phyloP scores from a whole-genome alignment of 345 rosid genomes.

The Brassica nigra region DNA sequence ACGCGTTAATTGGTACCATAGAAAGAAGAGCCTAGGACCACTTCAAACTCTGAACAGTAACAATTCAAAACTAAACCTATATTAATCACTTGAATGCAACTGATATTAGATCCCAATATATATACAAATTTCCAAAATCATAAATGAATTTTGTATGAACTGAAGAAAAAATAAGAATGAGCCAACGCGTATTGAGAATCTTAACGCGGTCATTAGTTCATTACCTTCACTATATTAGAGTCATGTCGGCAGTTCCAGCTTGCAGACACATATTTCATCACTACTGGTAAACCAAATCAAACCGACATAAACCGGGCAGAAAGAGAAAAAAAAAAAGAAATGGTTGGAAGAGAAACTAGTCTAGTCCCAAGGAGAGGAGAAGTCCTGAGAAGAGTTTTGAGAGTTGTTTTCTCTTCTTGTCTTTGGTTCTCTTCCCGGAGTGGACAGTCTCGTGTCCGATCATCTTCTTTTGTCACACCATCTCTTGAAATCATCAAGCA shows the following conservation, averaged over 20 bases:
- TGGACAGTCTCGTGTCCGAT: slow-evolving; percentile 4
- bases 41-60: slow-evolving; percentile 36
- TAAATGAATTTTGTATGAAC: background rate
- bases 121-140: slow-evolving; percentile 3
- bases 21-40: slow-evolving; percentile 34
- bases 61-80: slow-evolving; percentile 17
- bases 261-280: slow-evolving; percentile 22
- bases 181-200: slow-evolving; percentile 32
- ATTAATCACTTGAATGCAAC: slow-evolving; percentile 4
- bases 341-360: slow-evolving; percentile 34
- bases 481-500: slow-evolving; percentile 35
- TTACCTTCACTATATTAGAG: slow-evolving; percentile 27
- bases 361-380: slow-evolving; percentile 53
- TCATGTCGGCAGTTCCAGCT: slow-evolving; percentile 43
- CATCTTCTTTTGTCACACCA: slow-evolving; percentile 25
- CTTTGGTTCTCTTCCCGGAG: slow-evolving; percentile 32
- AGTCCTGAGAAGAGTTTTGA: slow-evolving; percentile 46
- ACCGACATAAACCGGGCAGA: slow-evolving; percentile 25
- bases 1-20: slow-evolving; percentile 35
- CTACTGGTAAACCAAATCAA: slow-evolving; percentile 14
- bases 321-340: background rate
- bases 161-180: slow-evolving; percentile 18
- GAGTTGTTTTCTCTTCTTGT: slow-evolving; percentile 24
- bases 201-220: slow-evolving; percentile 31
- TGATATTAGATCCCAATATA: background rate